Conservation (phyloP, 2,329 filamentous ascomycete genomes). For the Trichoderma polysporum region DNA sequence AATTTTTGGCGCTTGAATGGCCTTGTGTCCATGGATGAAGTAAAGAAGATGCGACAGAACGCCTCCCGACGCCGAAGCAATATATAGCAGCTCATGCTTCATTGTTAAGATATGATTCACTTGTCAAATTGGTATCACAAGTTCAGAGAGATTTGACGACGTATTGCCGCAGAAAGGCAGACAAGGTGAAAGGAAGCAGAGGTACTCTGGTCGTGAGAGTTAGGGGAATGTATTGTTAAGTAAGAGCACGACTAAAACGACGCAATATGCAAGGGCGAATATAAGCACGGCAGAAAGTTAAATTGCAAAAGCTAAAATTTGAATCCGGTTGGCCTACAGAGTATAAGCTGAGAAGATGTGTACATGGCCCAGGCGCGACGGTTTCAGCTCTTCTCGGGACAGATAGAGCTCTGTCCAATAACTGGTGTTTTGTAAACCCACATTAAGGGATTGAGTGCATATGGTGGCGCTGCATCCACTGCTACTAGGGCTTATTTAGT, state of each 20-base stretch:
- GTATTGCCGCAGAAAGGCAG: not conserved
- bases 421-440: too few species aligned
- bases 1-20: not conserved
- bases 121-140: not conserved
- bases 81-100: not conserved
- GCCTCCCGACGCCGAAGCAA: not conserved
- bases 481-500: not conserved
- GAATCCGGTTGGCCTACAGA: not conserved
- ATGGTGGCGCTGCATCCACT: not conserved
- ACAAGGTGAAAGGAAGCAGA: not conserved
- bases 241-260: not conserved
- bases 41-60: slow-evolving; percentile 14
- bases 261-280: not conserved
- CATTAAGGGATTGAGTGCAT: too few species aligned
- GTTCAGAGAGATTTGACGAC: not conserved
- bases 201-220: not conserved
- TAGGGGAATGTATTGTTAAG: not conserved
- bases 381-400: too few species aligned
- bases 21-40: slow-evolving; percentile 13
- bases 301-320: not conserved
- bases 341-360: not conserved
- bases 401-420: too few species aligned
- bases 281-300: not conserved
- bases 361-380: too few species aligned
- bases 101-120: not conserved